Evolutionary conservation across 805 yeast species (phyloP), one percentile per base, ranked within the genome.

Genomic region (Dipodascus albidus): DNA sequence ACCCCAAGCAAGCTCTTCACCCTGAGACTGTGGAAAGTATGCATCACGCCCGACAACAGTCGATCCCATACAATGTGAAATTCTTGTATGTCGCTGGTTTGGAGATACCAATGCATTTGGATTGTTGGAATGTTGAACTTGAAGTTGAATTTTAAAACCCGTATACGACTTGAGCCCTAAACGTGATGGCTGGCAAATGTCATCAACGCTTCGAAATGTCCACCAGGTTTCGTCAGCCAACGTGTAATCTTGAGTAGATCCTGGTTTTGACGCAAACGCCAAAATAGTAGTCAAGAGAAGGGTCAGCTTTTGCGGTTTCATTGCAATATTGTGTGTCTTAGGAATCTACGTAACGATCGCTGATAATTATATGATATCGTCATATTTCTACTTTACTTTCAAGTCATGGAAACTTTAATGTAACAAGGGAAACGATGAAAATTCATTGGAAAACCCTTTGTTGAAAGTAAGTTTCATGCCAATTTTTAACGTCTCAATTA

Each of bases 141-240:
- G 62, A 38, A 54, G 55, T 42, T 61, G 63, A 6, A 61, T 50
- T 11, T 58, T 51, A 44, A 56, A 57, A 14, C 64, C 64, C 14
- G 50, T 53, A 49, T 50, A 61, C 20, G 55, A 56, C n/a, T 44
- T 53, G 4, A 54, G 35, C 9, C 58, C 56, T 4, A 54, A 44
- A 19, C 35, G 51, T n/a, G 55, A 47, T 17, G 60, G 58, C 31
- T 56, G 53, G 41, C 63, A 60, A 23, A 47, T 19, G n/a, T 38
- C 44, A 14, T 38, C 44, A 4, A 38, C 44, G 20, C 44, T 38
- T 38, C 44, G 9, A 14, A 38, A 38, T 6, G 20, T 19, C 44
- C 44, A 38, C 44, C 44, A 38, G n/a, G 44, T 14, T 17, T 38
- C 44, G 20, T 38, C 44, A 11, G 44, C 44, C n/a, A 38, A 14